Percentiles rank a stretch among this genome's conserved stretches.
These are phyloP conservation scores for Bruguiera sexangula DNA, from an alignment of 345 rosid genomes.

Conservation along the genomic window DNA sequence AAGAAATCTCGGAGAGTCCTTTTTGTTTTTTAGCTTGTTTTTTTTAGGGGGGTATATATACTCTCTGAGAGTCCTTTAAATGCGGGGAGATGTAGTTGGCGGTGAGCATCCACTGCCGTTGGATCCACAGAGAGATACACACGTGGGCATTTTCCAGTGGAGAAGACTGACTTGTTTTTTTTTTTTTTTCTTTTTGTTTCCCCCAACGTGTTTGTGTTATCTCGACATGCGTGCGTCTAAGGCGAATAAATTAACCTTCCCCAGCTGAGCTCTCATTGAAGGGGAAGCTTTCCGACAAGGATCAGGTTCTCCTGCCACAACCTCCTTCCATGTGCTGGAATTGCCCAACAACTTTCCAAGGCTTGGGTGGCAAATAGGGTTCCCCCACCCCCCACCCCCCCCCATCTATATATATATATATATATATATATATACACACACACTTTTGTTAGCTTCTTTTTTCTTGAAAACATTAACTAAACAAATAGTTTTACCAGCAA, in stretches of 20 bases:
- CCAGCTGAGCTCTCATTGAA: constrained; percentile 11
- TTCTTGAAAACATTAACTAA: too few relatives aligned
- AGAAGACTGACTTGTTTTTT: background rate
- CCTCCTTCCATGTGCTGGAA: constrained; percentile 39
- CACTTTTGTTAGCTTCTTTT: background rate
- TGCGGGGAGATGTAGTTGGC: background rate
- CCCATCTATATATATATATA: too few relatives aligned
- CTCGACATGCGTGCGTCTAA: constrained; percentile 15
- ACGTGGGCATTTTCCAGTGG: constrained; percentile 15
- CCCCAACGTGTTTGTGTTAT: constrained; percentile 20
- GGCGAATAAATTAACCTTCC: constrained; percentile 13
- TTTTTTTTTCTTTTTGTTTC: background rate
- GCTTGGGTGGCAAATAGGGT: background rate
- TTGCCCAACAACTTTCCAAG: background rate
- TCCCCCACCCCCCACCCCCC: too few relatives aligned
- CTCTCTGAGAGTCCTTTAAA: background rate
- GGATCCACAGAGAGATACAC: constrained; percentile 6
- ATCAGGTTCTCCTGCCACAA: constrained; percentile 32
- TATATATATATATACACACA: too few relatives aligned
- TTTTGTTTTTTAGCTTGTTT: too few relatives aligned
- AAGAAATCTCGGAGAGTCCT: constrained; percentile 34
- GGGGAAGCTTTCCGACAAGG: constrained; percentile 51
- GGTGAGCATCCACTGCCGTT: constrained; percentile 16
- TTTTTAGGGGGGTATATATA: too few relatives aligned
- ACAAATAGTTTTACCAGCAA: too few relatives aligned